Base-by-base conservation (phyloP, 306 rosid species). In the Carpinus viminea region DNA sequence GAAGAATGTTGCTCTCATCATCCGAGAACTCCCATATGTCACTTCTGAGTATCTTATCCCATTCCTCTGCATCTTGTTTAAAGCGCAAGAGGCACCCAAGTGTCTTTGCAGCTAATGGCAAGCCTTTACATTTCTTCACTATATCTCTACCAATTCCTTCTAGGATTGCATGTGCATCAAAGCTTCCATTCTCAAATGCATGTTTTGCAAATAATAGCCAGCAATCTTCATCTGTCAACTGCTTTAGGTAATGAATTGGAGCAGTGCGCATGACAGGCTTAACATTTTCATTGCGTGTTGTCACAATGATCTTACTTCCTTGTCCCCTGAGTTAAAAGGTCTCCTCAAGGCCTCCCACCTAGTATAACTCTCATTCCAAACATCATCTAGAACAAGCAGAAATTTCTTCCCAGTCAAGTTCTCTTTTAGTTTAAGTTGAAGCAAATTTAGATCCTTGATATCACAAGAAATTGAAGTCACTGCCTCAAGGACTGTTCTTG, bases 71-170 rank as follows among this genome's bases (percentile, higher is more conserved):
- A 1, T 57, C 56, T 61, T 20, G 43, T 72, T 70, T 81, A 4
- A 59, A 10, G n/a, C 52, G 65, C 73, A 78, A 21, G 64, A 78
- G 38, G 5, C 83, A 64, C 57, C 83, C 85, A 11, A 77, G 75
- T 13, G 76, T 72, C 74, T 82, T 74, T 26, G 31, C 73, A 43
- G 81, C 83, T 36, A 77, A 75, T 21, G 87, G 85, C 11, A 84
- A 70, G 24, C 87, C 85, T 68, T 34, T 70, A 72, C 85, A 84
- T 28, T 81, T 80, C 45, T 15, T 12, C 17, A 56, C 61, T 3
- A 84, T 84, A 53, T 84, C 73, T 68, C 75, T 70, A 20, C 85
- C 80, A 7, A 84, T 50, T 52, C 16, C 65, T 50, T n/a, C 65
- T 11, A 84, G 47, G 45, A 51, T 77, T 4, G 68, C 69, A 62